A percentile compares a stretch with the other conserved stretches of the same genome.
Conservation (phyloP, 345 rosid species). For the Microcos paniculata region DNA sequence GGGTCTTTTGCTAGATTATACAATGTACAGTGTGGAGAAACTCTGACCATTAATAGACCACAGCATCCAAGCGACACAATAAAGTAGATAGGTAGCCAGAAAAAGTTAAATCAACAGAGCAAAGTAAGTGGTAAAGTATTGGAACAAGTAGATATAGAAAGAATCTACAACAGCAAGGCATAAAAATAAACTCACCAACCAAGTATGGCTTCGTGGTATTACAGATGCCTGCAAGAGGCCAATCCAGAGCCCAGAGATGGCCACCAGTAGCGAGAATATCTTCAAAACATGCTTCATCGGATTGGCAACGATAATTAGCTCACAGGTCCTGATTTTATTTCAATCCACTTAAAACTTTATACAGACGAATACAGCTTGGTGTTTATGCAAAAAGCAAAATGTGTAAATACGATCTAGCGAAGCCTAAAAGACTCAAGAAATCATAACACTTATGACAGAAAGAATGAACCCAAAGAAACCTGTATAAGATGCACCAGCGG, state of each 20-base stretch:
- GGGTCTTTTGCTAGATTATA: too few species aligned
- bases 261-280: conserved; percentile 34
- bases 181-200: conserved; percentile 39
- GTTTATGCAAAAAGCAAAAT: neutral
- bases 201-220: conserved; percentile 44
- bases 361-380: neutral
- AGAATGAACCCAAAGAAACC: neutral
- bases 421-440: neutral
- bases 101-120: neutral
- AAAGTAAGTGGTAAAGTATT: neutral
- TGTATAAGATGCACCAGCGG: neutral
- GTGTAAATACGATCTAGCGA: neutral
- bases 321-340: conserved; percentile 4
- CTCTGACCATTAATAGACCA: conserved; percentile 75
- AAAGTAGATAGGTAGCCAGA: conserved; percentile 64
- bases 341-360: conserved; percentile 9
- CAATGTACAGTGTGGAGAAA: too few species aligned
- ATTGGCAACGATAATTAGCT: conserved; percentile 1
- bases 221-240: conserved; percentile 49
- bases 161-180: neutral
- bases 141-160: neutral
- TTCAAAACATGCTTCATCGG: conserved; percentile 56
- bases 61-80: conserved; percentile 71
- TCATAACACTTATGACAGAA: neutral
- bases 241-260: conserved; percentile 45